These are phyloP conservation scores for Groenewaldozyma tartarivorans DNA, from an alignment of 805 yeast species.

Conservation along the genomic window DNA sequence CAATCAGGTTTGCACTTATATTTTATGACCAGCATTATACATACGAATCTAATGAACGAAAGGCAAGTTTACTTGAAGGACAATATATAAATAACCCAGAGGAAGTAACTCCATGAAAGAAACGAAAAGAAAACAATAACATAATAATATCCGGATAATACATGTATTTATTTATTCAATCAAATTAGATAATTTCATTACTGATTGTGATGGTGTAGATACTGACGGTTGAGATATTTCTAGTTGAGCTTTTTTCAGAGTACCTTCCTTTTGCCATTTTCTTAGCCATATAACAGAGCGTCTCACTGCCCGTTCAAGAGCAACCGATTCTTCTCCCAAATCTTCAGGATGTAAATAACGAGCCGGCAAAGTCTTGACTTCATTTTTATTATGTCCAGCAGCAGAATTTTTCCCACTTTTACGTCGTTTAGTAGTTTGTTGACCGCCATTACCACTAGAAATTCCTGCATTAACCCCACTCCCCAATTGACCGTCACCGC, in stretches of 20 bases:
- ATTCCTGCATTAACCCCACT: too few species aligned
- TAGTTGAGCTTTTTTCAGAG: neutral
- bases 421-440: neutral
- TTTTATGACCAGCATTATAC: conserved; percentile 1
- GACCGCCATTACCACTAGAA: too few species aligned
- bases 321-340: conserved; percentile 22
- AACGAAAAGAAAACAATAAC: too few species aligned
- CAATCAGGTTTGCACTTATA: neutral
- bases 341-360: conserved; percentile 12
- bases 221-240: neutral
- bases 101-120: neutral
- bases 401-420: neutral
- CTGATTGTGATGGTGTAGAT: neutral
- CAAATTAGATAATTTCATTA: neutral
- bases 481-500: too few species aligned
- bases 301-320: conserved; percentile 18
- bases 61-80: neutral
- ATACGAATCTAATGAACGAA: neutral
- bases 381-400: conserved; percentile 1
- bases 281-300: conserved; percentile 21
- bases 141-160: too few species aligned
- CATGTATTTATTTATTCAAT: neutral
- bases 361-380: neutral
- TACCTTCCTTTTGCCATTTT: conserved; percentile 14
- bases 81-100: neutral